These are phyloP conservation scores for Cyclanthera cordifolia DNA, from an alignment of 306 rosid genomes.

Conservation along the genomic window DNA sequence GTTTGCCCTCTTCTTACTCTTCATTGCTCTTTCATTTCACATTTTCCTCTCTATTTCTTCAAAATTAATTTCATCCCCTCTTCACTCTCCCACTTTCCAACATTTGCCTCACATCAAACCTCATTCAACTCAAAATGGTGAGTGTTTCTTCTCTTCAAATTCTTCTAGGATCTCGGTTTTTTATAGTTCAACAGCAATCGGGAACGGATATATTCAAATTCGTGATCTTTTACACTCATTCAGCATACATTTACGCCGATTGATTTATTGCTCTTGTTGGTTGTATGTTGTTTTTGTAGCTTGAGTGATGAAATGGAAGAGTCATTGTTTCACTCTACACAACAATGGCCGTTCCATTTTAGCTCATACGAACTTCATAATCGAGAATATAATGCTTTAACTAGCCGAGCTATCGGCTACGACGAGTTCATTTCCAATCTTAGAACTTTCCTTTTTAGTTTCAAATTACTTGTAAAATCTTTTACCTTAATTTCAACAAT, in stretches of 20 bases:
- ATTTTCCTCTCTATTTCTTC: slow-evolving; percentile 25
- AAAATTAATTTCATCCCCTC: slow-evolving; percentile 12
- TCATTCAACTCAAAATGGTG: slow-evolving; percentile 22
- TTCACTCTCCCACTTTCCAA: not conserved
- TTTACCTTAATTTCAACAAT: not conserved
- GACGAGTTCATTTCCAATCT: too few species aligned
- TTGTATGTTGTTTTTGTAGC: not conserved
- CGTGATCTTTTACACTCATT: too few species aligned
- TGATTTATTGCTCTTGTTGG: too few species aligned
- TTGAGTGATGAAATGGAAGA: not conserved
- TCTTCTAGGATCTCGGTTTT: too few species aligned
- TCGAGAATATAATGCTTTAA: not conserved
- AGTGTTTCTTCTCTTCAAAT: not conserved
- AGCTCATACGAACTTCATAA: not conserved
- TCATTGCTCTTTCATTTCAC: slow-evolving; percentile 30
- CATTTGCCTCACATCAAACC: not conserved
- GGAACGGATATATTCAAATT: too few species aligned
- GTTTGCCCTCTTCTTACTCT: slow-evolving; percentile 25
- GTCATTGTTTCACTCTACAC: not conserved
- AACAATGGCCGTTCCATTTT: not conserved
- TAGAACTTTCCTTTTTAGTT: not conserved
- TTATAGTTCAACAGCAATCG: too few species aligned
- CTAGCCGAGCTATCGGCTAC: not conserved
- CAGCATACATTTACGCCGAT: too few species aligned
- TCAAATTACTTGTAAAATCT: not conserved